A percentile compares a stretch with the other conserved stretches of the same genome.
Conservation (phyloP, 2,329 filamentous ascomycete species). For the Aspergillus sp. region DNA sequence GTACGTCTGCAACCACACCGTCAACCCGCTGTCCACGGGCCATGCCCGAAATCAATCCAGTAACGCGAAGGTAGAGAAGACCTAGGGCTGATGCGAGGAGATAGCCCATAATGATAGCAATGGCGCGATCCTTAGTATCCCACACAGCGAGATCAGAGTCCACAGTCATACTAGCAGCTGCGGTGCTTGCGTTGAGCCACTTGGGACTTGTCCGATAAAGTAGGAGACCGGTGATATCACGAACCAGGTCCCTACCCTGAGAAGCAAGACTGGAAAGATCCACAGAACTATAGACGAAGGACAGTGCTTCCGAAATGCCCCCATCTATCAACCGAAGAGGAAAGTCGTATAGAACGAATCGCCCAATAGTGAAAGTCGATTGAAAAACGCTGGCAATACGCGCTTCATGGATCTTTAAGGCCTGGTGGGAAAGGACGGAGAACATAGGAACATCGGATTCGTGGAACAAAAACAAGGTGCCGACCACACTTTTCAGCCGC, state of each 20-base stretch:
- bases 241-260: slow-evolving; percentile 20
- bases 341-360: slow-evolving; percentile 44
- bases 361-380: slow-evolving; percentile 38
- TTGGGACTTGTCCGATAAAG: slow-evolving; percentile 26
- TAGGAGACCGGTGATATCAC: slow-evolving; percentile 18
- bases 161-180: slow-evolving; percentile 30
- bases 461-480: slow-evolving; percentile 41
- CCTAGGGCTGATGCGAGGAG: slow-evolving; percentile 70
- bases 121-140: slow-evolving; percentile 65
- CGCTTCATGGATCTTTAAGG: slow-evolving; percentile 61
- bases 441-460: slow-evolving; percentile 71
- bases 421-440: slow-evolving; percentile 72
- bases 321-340: slow-evolving; percentile 32
- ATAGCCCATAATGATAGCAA: slow-evolving; percentile 81
- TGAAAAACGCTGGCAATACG: slow-evolving; percentile 47
- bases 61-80: slow-evolving; percentile 74
- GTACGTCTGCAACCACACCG: slow-evolving; percentile 70
- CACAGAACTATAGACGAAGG: slow-evolving; percentile 17
- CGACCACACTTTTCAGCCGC: slow-evolving; percentile 37
- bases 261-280: slow-evolving; percentile 16
- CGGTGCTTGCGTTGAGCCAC: slow-evolving; percentile 25
- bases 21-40: slow-evolving; percentile 61
- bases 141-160: slow-evolving; percentile 66
- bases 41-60: slow-evolving; percentile 64
- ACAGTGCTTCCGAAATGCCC: slow-evolving; percentile 23